Base-by-base conservation (phyloP, 164 flowering plant genomes). In the Nymphaea colorata region DNA sequence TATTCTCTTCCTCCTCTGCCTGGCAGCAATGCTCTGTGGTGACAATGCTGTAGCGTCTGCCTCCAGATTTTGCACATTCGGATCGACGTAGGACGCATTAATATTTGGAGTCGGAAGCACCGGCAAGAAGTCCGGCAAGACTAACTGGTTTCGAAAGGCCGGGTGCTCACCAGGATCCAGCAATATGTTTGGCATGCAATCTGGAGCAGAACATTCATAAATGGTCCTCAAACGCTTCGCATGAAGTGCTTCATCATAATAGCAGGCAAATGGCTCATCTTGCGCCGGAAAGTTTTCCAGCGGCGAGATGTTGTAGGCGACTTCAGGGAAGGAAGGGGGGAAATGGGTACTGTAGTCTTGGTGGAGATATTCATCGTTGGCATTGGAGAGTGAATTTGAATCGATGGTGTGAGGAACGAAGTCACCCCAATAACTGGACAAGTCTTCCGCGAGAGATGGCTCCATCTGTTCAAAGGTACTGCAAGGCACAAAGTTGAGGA, bases 1-100 rank as follows among this genome's bases (percentile, higher is more conserved):
- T 62, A 93, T 90, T 83, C 78, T 93, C 83, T 86, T 83, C 78
- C 98, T 79, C 85, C 98, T 80, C 74, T 87, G 82, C 68, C 96
- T 64, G 2, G 98, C 98, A 0, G 96, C 96, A 0, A 83, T 75
- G 76, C 93, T 93, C 79, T 93, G 96, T 5, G 84, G 75, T 4
- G 90, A 87, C 71, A 84, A 53, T 59, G 66, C 47, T 53, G 64
- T 62, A 3, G 62, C 69, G 7, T 65, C 59, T 1, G 71, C 14
- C 55, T 64, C 60, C 72, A 70, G 18, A 44, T 43, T 6, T 25
- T 62, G 25, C 16, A 10, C 1, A 43, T 8, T 60, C 5, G 59
- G 43, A 47, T 17, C 47, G 64, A n/a, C 53, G 72, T 67, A 61
- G 6, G 11, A 12, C 42, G 62, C 59, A 60, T 62, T 70, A 1